Evolutionary conservation across 176 grass and related monocot genomes (phyloP).

Genomic region (Bonia amplexicaulis): DNA sequence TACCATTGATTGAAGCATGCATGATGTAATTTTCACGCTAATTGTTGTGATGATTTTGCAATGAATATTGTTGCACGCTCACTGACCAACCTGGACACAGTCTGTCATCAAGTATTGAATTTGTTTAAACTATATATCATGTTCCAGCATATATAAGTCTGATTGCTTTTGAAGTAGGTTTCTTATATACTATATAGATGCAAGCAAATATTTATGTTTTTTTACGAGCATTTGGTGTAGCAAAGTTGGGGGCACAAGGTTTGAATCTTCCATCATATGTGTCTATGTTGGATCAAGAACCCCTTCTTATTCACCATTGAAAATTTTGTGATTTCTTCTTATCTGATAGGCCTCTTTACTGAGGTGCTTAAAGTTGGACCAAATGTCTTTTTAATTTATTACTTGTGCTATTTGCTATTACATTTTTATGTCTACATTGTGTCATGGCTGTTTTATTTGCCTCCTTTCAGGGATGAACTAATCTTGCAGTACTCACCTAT

Average conservation of each 20-base stretch:
- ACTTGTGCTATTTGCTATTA: neutral
- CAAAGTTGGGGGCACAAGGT: neutral
- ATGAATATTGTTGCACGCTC: neutral
- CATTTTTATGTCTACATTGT: neutral
- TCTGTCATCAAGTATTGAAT: neutral
- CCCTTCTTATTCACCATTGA: neutral
- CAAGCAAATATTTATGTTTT: no score
- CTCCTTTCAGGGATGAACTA: constrained; percentile 56
- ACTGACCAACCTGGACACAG: neutral
- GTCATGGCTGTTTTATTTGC: neutral
- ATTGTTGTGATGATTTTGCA: neutral
- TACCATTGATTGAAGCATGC: neutral
- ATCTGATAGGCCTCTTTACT: neutral
- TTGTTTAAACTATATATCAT: neutral
- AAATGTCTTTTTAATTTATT: neutral
- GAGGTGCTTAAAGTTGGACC: neutral
- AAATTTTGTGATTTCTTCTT: neutral
- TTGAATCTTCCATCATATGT: neutral
- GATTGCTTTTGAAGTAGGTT: neutral
- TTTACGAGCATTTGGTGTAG: neutral
- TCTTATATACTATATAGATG: neutral
- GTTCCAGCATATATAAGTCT: neutral
- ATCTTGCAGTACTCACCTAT: constrained; percentile 54
- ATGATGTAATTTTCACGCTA: neutral
- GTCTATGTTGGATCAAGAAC: neutral